Conservation (phyloP, 2,329 filamentous ascomycete genomes). For the Cladophialophora bantiana region DNA sequence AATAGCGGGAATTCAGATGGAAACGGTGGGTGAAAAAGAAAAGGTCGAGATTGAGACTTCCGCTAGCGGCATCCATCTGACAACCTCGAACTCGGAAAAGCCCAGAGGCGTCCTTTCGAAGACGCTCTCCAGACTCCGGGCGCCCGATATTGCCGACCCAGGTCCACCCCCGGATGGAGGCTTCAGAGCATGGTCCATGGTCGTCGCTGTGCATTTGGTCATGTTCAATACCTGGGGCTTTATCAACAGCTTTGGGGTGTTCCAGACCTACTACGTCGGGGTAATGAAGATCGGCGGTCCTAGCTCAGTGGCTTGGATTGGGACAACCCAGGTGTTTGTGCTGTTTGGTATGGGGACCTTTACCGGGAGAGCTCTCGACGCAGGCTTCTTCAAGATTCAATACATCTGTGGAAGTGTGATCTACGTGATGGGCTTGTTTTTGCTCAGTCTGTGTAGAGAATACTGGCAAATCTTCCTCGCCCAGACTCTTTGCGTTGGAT, state of each 20-base stretch:
- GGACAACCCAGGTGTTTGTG: constrained; percentile 59
- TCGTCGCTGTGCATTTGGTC: constrained; percentile 59
- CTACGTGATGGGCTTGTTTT: constrained; percentile 57
- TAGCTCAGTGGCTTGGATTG: constrained; percentile 61
- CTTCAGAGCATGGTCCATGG: constrained; percentile 61
- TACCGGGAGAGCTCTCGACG: constrained; percentile 59
- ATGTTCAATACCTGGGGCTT: constrained; percentile 66
- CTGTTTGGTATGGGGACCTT: constrained; percentile 60
- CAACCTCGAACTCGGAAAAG: constrained; percentile 9
- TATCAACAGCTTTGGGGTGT: constrained; percentile 62
- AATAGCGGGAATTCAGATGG: not conserved
- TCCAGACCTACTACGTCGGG: constrained; percentile 60
- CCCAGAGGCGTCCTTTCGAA: constrained; percentile 32
- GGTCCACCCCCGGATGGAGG: constrained; percentile 60
- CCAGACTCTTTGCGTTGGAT: constrained; percentile 64
- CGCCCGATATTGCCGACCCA: constrained; percentile 47
- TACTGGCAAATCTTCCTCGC: constrained; percentile 60
- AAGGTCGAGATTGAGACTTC: not conserved
- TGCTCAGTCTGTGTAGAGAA: constrained; percentile 55
- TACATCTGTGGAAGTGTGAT: constrained; percentile 54
- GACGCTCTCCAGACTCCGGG: constrained; percentile 49
- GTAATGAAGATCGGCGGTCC: constrained; percentile 50
- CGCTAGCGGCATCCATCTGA: not conserved
- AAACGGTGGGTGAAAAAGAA: not conserved
- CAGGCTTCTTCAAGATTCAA: constrained; percentile 57